A percentile compares a stretch with the other conserved stretches of the same genome.
phyloP scores from a whole-genome alignment of 331 rosid species.

The Pyracantha coccinea region DNA sequence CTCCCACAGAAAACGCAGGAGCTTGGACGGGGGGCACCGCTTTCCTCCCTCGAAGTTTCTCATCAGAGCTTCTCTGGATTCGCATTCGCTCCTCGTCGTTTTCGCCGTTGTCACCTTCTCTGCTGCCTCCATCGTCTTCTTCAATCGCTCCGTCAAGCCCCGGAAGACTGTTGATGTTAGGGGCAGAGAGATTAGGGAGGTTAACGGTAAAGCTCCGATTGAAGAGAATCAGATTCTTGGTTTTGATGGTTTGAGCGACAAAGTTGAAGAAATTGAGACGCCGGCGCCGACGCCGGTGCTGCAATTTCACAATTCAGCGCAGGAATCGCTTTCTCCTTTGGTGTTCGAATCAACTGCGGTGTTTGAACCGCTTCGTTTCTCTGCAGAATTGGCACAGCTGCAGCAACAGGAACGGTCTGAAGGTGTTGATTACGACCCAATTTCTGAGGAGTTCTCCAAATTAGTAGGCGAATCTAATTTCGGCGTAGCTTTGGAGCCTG shows the following conservation, averaged over 20 bases:
- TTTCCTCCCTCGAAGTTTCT: conserved; percentile 44
- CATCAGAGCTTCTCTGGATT: conserved; percentile 45
- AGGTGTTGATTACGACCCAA: conserved; percentile 36
- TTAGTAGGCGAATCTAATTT: conserved; percentile 17
- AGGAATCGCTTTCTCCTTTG: conserved; percentile 29
- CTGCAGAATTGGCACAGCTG: conserved; percentile 33
- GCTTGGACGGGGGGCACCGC: background rate
- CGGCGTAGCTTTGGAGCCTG: conserved; percentile 13
- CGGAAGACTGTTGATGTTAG: conserved; percentile 22
- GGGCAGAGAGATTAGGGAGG: conserved; percentile 27
- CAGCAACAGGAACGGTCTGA: conserved; percentile 16
- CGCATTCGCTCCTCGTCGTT: conserved; percentile 46
- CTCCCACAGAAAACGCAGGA: conserved; percentile 16
- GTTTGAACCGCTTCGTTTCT: conserved; percentile 37
- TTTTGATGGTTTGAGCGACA: conserved; percentile 36
- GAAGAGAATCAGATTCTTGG: conserved; percentile 31
- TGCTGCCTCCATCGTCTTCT: conserved; percentile 50
- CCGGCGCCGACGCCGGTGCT: conserved; percentile 31
- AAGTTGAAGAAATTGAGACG: conserved; percentile 31
- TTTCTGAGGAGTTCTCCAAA: conserved; percentile 29
- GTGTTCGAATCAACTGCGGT: conserved; percentile 35
- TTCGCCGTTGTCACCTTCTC: conserved; percentile 58
- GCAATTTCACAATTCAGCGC: conserved; percentile 38
- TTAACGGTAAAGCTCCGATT: background rate
- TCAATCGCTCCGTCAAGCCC: conserved; percentile 24